A percentile compares a stretch with the other conserved stretches of the same genome.
Evolutionary conservation across 2,329 filamentous ascomycete species (phyloP).

Genomic region (Monilinia vaccinii-corymbosi): DNA sequence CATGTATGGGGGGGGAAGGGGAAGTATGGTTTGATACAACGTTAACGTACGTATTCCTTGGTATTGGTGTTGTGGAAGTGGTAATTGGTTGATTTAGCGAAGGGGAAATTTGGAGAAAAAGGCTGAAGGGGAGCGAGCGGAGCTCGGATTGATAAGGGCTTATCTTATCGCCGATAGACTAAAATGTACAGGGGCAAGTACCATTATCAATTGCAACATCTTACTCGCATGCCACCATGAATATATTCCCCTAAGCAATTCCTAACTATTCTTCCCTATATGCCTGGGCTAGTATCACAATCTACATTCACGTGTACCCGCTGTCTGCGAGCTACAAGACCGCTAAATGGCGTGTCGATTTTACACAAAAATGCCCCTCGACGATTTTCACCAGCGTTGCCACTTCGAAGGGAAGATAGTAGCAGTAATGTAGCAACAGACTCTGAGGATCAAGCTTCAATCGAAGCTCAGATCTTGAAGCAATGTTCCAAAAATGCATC

Average conservation of each 20-base stretch:
- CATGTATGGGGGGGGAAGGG: no score
- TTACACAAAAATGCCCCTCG: conserved; percentile 3
- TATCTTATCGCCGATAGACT: conserved; percentile 1
- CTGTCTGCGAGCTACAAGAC: conserved; percentile 22
- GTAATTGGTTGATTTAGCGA: no score
- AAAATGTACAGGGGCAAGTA: background rate
- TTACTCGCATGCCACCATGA: background rate
- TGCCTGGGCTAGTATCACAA: conserved; percentile 21
- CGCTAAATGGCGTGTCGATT: conserved; percentile 18
- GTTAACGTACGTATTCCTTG: no score
- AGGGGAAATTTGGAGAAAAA: background rate
- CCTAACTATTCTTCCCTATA: conserved; percentile 18
- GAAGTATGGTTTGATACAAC: no score
- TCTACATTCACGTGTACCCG: conserved; percentile 22
- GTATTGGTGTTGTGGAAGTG: no score
- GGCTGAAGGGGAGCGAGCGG: background rate
- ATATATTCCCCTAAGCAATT: background rate
- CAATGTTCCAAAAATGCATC: background rate
- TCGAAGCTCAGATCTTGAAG: conserved; percentile 13
- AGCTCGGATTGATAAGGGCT: background rate
- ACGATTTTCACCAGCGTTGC: conserved; percentile 19
- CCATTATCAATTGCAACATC: background rate
- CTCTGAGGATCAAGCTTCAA: conserved; percentile 7
- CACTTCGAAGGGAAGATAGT: conserved; percentile 16
- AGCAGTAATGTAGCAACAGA: conserved; percentile 12